Evolutionary conservation across 139 green algal genomes (phyloP).

Genomic region (Chlamydomonas urium): DNA sequence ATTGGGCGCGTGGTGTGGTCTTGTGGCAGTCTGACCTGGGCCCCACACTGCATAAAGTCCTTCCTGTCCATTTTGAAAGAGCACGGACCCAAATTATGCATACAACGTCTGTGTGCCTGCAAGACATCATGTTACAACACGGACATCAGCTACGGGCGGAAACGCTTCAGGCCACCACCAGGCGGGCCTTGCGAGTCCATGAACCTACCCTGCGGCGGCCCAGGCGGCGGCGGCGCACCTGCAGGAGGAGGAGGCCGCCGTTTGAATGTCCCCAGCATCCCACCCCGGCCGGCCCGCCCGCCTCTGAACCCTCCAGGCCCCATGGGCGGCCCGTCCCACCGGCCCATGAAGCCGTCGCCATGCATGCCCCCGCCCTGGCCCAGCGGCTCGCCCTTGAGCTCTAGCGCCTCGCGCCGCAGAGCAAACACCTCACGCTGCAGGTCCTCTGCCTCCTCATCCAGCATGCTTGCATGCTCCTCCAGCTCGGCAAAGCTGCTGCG

Average conservation of each 20-base stretch:
- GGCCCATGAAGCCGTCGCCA: background rate
- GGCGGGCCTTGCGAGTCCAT: background rate
- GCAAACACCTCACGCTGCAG: constrained; percentile 53
- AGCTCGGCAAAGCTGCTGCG: constrained; percentile 17
- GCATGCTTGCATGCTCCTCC: constrained; percentile 18
- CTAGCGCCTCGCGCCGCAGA: constrained; percentile 29
- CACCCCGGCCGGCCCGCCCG: background rate
- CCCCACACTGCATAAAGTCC: no score
- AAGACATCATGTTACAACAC: no score
- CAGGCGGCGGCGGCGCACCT: background rate
- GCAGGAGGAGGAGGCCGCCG: background rate
- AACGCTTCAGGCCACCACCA: no score
- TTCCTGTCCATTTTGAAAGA: no score
- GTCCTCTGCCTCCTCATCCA: constrained; percentile 45
- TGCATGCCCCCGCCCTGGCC: no score
- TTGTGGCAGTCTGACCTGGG: no score
- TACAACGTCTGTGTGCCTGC: no score
- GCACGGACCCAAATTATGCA: no score
- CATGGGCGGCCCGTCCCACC: background rate
- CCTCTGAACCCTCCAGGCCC: constrained; percentile 2
- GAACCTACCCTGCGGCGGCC: background rate
- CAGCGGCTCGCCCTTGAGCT: constrained; percentile 11
- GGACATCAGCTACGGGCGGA: no score
- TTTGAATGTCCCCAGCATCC: background rate
- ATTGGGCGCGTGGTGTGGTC: no score